phyloP scores from a whole-genome alignment of 306 rosid species.

The Cucumis cinereus region DNA sequence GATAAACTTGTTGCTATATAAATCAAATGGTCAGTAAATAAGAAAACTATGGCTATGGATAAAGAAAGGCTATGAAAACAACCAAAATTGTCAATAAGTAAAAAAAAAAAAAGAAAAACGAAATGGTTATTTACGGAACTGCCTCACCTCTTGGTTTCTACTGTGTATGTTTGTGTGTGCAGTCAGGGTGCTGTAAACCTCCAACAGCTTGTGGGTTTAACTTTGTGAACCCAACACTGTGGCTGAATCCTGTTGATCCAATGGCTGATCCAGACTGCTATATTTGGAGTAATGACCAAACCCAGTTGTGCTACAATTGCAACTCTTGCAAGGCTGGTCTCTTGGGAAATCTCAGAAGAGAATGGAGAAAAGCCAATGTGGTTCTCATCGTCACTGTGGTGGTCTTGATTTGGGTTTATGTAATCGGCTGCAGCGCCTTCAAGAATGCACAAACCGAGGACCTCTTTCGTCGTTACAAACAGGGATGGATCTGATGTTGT shows the following conservation, averaged over 20 bases:
- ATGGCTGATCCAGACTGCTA: slow-evolving; percentile 67
- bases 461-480: slow-evolving; percentile 70
- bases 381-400: slow-evolving; percentile 69
- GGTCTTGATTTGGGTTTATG: slow-evolving; percentile 61
- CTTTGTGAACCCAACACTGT: slow-evolving; percentile 66
- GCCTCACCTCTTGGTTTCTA: background rate
- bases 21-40: too few relatives aligned
- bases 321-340: slow-evolving; percentile 87
- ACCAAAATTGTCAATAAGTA: too few relatives aligned
- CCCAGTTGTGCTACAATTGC: slow-evolving; percentile 69
- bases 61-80: too few relatives aligned
- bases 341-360: slow-evolving; percentile 66
- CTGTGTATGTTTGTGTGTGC: slow-evolving; percentile 19
- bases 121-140: background rate
- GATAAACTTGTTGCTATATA: too few relatives aligned
- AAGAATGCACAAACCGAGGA: slow-evolving; percentile 84
- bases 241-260: slow-evolving; percentile 65
- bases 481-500: slow-evolving; percentile 51
- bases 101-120: too few relatives aligned
- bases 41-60: too few relatives aligned
- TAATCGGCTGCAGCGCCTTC: slow-evolving; percentile 84
- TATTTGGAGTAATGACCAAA: slow-evolving; percentile 82
- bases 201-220: slow-evolving; percentile 71
- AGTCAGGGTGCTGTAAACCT: slow-evolving; percentile 98
- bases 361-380: slow-evolving; percentile 78